A percentile compares a stretch with the other conserved stretches of the same genome.
Evolutionary conservation across 345 rosid genomes (phyloP).

Genomic region (Arabidopsis suecica): DNA sequence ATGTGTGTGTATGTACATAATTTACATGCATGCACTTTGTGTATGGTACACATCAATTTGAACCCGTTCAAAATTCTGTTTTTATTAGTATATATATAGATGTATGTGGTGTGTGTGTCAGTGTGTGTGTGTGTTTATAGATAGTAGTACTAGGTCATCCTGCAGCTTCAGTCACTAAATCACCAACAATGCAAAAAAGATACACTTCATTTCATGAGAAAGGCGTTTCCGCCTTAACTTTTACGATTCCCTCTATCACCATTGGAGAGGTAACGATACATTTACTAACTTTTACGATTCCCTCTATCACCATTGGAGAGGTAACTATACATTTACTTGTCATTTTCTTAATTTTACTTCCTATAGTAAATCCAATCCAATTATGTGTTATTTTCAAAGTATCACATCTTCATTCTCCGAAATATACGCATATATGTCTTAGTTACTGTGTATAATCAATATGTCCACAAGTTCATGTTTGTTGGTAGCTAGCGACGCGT

Average conservation of each 20-base stretch:
- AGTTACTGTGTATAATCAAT: slow-evolving; percentile 7
- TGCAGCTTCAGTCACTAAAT: slow-evolving; percentile 49
- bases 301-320: slow-evolving; percentile 20
- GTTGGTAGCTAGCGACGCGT: slow-evolving; percentile 41
- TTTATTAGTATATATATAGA: neutral
- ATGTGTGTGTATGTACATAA: neutral
- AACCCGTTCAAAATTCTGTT: neutral
- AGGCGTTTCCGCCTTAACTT: neutral
- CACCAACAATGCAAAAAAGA: slow-evolving; percentile 37
- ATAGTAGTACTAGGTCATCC: slow-evolving; percentile 41
- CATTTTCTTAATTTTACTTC: neutral
- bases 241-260: neutral
- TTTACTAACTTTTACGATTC: slow-evolving; percentile 1
- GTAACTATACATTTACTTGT: slow-evolving; percentile 21
- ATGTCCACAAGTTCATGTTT: slow-evolving; percentile 43
- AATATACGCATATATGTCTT: neutral
- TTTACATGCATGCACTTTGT: neutral
- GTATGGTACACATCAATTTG: neutral
- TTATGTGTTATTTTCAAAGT: slow-evolving; percentile 1
- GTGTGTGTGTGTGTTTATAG: neutral
- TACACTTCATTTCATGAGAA: slow-evolving; percentile 8
- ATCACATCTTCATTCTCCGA: slow-evolving; percentile 10
- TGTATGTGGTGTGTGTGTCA: neutral
- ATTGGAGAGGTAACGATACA: too few species aligned
- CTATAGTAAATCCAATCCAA: neutral